Conservation (phyloP, 495 filamentous ascomycete species). For the Hypoxylon intermedium region DNA sequence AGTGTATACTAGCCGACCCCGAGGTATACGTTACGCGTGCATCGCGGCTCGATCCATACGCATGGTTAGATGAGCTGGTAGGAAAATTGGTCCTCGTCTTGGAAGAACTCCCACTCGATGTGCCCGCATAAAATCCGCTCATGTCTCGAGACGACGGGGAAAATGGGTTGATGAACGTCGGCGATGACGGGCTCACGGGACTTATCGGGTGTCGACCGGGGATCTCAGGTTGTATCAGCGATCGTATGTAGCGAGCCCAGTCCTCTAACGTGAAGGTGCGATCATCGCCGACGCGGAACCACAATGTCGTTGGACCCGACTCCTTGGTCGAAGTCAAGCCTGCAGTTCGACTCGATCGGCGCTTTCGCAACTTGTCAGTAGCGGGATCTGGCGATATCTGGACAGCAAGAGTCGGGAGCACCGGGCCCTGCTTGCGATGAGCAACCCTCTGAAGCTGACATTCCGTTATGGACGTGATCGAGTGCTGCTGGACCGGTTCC, state of each 20-base stretch:
- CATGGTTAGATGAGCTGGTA: constrained; percentile 45
- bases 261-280: constrained; percentile 50
- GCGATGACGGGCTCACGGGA: constrained; percentile 52
- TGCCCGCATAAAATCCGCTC: constrained; percentile 42
- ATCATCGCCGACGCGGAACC: constrained; percentile 53
- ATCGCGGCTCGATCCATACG: constrained; percentile 47
- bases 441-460: constrained; percentile 60
- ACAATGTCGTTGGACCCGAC: constrained; percentile 48
- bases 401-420: constrained; percentile 58
- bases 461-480: constrained; percentile 56
- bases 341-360: constrained; percentile 63
- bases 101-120: constrained; percentile 43
- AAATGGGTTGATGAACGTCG: constrained; percentile 56
- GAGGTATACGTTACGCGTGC: constrained; percentile 48
- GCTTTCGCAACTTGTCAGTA: constrained; percentile 61
- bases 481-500: constrained; percentile 58
- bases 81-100: constrained; percentile 34
- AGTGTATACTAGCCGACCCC: constrained; percentile 61
- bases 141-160: constrained; percentile 46
- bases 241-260: constrained; percentile 56
- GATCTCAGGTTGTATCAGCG: constrained; percentile 47
- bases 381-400: constrained; percentile 58
- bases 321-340: constrained; percentile 55
- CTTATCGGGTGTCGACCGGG: constrained; percentile 46
- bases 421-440: constrained; percentile 61